Percentiles rank a stretch among this genome's conserved stretches.
phyloP scores from a whole-genome alignment of 352 stramenopile species.

The Aphanomyces astaci region DNA sequence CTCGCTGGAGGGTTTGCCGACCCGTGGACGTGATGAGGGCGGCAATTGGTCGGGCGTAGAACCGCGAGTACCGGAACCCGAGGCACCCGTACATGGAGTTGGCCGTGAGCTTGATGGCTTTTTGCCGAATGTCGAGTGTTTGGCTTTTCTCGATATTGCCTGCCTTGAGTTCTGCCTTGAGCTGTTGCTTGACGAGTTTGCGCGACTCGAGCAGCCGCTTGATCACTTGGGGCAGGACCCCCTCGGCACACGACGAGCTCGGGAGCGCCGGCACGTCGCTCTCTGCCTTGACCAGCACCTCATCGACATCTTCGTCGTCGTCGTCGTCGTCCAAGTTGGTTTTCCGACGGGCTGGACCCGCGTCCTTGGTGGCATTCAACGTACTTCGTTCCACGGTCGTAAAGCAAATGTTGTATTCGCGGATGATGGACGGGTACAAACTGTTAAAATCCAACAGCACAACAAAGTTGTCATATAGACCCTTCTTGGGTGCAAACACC shows the following conservation, averaged over 20 bases:
- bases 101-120: conserved; percentile 98
- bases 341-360: no score
- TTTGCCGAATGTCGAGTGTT: conserved; percentile 98
- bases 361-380: conserved; percentile 30
- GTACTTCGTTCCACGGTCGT: conserved; percentile 94
- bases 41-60: conserved; percentile 98
- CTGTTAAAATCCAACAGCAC: conserved; percentile 99
- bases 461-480: conserved; percentile 99
- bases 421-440: conserved; percentile 99
- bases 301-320: conserved; percentile 56
- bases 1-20: conserved; percentile 96
- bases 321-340: conserved; percentile 71
- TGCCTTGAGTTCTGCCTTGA: conserved; percentile 90
- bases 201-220: conserved; percentile 96
- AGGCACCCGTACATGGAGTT: conserved; percentile 99
- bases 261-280: conserved; percentile 81
- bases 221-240: conserved; percentile 95
- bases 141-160: conserved; percentile 76
- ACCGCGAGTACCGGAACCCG: conserved; percentile 96
- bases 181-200: conserved; percentile 94
- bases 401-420: conserved; percentile 99
- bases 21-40: conserved; percentile 98
- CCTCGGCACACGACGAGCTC: conserved; percentile 64
- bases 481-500: conserved; percentile 99
- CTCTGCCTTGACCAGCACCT: conserved; percentile 64